Base-by-base conservation (phyloP, 805 yeast genomes). In the Kodamaea kaohsiungensis region DNA sequence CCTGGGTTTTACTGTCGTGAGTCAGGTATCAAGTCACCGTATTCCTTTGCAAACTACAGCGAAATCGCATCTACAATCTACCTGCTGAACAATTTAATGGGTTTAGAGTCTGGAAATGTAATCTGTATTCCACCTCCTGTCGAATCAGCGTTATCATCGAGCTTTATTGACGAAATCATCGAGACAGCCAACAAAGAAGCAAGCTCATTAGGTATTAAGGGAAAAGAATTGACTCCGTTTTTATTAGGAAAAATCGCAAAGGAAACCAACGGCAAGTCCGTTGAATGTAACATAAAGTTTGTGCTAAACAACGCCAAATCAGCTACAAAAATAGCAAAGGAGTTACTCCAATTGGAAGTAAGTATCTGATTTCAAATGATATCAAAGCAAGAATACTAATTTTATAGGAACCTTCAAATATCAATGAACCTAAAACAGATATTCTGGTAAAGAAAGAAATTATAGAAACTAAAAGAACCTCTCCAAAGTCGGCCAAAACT, bases 1-100 rank as follows among this genome's bases (percentile, higher is more conserved):
- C 97, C 97, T 0, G 97, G 97, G 0, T 91, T 91, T 61, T 91
- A 87, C 68, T 80, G 89, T 18, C 72, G 89, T 46, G 89, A 87
- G 56, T 87, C 96, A 1, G 92, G 93, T 1, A 82, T 86, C 3
- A 59, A 60, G 48, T 87, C 95, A 0, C 96, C 96, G 0, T 88
- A 82, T 65, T 75, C 78, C 19, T 85, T 90, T 60, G 61, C 66
- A n/a, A 59, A 74, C 3, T 78, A 83, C 51, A 55, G 56, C 2
- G 81, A 82, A 16, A 91, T 93, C 1, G 97, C 97, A 0, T 62
- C 67, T 6, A 75, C 87, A 43, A 77, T 91, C 13, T 68, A 81
- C 59, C 66, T 73, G 54, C 78, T 74, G 47, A 68, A 65, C 52
- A 68, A 73, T 7, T 53, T 61, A 1, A 74, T 91, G 79, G 71